Conservation (phyloP, 805 yeast species). For the Suhomyces vadensis region DNA sequence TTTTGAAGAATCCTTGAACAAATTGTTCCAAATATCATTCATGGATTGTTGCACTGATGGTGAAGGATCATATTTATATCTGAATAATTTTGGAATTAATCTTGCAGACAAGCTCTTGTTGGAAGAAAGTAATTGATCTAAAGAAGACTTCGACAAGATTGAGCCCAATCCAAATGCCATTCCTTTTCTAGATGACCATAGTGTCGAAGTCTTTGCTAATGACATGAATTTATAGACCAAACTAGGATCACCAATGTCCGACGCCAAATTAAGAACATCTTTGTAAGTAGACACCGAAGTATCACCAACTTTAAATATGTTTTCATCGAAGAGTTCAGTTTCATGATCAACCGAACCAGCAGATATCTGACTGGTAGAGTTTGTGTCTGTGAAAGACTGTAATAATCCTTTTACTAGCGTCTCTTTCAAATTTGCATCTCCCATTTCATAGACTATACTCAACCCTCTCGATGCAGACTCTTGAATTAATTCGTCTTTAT, state of each 20-base stretch:
- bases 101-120: conserved; percentile 56
- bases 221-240: conserved; percentile 94
- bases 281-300: conserved; percentile 89
- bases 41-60: conserved; percentile 73
- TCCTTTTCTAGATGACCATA: conserved; percentile 93
- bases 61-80: conserved; percentile 86
- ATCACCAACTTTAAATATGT: conserved; percentile 74
- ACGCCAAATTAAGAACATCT: conserved; percentile 83
- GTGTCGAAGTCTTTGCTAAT: conserved; percentile 77
- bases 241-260: conserved; percentile 95
- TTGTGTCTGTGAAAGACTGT: conserved; percentile 74
- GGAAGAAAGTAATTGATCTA: conserved; percentile 58
- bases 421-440: conserved; percentile 66
- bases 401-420: conserved; percentile 71
- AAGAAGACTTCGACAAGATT: conserved; percentile 73
- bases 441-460: conserved; percentile 76
- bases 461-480: conserved; percentile 91
- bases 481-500: conserved; percentile 83
- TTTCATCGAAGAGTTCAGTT: conserved; percentile 83
- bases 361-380: conserved; percentile 44
- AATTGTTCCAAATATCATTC: conserved; percentile 83
- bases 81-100: conserved; percentile 76
- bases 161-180: conserved; percentile 92
- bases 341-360: conserved; percentile 76
- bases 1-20: conserved; percentile 59